These are phyloP conservation scores for Penicillium sp. DNA, from an alignment of 2,329 filamentous ascomycete genomes.

Conservation along the genomic window DNA sequence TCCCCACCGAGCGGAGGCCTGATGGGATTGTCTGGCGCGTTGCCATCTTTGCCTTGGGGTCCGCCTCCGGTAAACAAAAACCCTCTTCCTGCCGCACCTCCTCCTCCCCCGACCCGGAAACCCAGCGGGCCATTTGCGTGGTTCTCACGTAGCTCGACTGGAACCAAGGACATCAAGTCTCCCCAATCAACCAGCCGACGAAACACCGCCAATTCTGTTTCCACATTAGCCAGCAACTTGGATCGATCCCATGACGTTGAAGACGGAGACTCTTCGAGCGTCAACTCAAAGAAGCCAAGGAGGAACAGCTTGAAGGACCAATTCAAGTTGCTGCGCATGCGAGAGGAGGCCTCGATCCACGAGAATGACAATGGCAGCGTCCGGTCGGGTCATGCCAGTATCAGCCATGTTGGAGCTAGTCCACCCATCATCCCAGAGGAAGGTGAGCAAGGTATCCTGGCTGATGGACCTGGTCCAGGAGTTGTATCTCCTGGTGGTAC, in stretches of 20 bases:
- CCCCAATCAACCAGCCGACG: constrained; percentile 59
- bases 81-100: constrained; percentile 43
- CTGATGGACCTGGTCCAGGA: constrained; percentile 29
- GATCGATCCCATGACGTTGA: constrained; percentile 74
- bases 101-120: constrained; percentile 62
- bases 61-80: constrained; percentile 55
- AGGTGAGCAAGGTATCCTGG: constrained; percentile 45
- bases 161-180: constrained; percentile 60
- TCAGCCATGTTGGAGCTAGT: constrained; percentile 51
- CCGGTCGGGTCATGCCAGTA: constrained; percentile 47
- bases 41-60: constrained; percentile 75
- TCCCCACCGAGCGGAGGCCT: constrained; percentile 37
- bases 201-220: constrained; percentile 79
- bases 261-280: constrained; percentile 57
- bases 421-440: constrained; percentile 54
- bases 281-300: constrained; percentile 52
- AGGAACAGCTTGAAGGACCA: constrained; percentile 74
- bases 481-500: constrained; percentile 49
- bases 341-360: constrained; percentile 69
- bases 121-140: constrained; percentile 87
- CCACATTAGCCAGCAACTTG: constrained; percentile 77
- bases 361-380: constrained; percentile 61
- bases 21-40: constrained; percentile 69
- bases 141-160: constrained; percentile 70
- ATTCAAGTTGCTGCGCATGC: constrained; percentile 76